Conservation (phyloP, 73 alveolate genomes). For the Uronychia setigera region DNA sequence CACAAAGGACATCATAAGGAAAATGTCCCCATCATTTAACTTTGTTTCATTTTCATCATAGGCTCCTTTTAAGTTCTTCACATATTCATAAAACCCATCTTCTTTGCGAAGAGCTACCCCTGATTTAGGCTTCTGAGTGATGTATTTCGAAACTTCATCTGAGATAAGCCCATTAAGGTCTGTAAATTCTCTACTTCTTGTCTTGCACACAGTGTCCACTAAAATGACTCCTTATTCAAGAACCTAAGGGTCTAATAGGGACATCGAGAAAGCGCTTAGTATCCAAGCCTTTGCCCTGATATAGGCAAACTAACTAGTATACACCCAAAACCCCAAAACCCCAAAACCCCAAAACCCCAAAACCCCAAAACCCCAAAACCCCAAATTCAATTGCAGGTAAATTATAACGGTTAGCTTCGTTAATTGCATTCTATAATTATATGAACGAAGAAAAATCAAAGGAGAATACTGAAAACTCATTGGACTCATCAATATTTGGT, state of each 20-base stretch:
- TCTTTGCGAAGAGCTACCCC: background rate
- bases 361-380: too few species aligned
- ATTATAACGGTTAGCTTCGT: too few species aligned
- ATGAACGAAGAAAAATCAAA: too few species aligned
- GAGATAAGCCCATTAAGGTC: background rate
- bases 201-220: background rate
- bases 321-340: background rate
- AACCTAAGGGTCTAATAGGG: background rate
- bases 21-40: background rate
- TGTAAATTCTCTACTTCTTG: background rate
- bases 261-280: background rate
- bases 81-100: background rate
- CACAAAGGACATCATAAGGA: background rate
- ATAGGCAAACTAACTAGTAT: background rate
- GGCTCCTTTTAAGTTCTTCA: background rate
- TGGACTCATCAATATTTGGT: too few species aligned
- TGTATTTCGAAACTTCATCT: background rate
- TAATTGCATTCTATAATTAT: too few species aligned
- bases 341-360: too few species aligned
- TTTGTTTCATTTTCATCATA: background rate
- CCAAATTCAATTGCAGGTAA: too few species aligned
- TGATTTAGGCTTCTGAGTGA: background rate
- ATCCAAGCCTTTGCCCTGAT: background rate
- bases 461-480: too few species aligned
- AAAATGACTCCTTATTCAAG: background rate